Evolutionary conservation across 2,329 filamentous ascomycete species (phyloP).

Genomic region (Cytospora chrysosperma): DNA sequence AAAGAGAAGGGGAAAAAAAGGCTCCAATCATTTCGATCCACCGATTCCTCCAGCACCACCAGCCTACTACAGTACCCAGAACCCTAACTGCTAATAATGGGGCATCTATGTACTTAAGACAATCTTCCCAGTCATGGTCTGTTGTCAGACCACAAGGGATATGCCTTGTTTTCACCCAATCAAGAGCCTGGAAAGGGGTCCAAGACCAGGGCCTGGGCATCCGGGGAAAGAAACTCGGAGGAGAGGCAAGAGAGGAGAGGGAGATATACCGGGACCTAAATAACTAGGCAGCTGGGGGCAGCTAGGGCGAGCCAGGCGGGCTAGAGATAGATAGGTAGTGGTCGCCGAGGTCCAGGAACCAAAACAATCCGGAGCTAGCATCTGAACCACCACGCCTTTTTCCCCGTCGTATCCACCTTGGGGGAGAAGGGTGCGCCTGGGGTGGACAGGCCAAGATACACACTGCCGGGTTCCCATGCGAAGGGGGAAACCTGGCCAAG

Average conservation of each 20-base stretch:
- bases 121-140: background rate
- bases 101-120: no score
- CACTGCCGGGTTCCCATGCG: constrained; percentile 1
- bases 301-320: no score
- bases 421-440: no score
- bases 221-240: background rate
- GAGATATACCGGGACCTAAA: background rate
- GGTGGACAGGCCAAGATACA: background rate
- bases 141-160: background rate
- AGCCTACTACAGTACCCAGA: no score
- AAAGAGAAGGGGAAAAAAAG: no score
- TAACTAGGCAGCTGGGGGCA: no score
- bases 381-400: background rate
- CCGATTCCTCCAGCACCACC: no score
- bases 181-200: background rate
- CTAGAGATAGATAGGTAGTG: background rate
- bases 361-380: background rate
- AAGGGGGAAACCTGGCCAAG: constrained; percentile 2
- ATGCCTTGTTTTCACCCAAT: background rate
- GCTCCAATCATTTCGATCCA: background rate
- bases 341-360: background rate
- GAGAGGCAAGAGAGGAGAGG: no score
- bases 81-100: background rate
- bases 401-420: background rate
- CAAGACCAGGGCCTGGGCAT: background rate